Evolutionary conservation across 495 filamentous ascomycete genomes (phyloP).

Genomic region (Trichoderma erinaceum): DNA sequence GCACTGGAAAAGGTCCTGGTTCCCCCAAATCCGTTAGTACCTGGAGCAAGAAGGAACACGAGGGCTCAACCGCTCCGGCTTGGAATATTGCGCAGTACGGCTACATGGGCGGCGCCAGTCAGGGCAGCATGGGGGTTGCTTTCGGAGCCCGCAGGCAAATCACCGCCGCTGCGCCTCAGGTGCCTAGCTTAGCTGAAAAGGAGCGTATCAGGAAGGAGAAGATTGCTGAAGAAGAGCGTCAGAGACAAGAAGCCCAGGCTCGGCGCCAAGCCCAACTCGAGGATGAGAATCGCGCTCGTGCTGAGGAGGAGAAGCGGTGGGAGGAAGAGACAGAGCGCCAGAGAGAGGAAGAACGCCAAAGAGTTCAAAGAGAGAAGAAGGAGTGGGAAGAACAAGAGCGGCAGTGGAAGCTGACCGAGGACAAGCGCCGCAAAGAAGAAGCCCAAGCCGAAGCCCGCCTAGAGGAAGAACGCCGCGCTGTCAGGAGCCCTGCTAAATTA

Average conservation of each 20-base stretch:
- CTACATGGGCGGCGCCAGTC: slow-evolving; percentile 96
- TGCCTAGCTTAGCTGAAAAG: slow-evolving; percentile 61
- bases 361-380: slow-evolving; percentile 68
- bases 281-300: slow-evolving; percentile 56
- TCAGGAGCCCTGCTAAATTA: slow-evolving; percentile 59
- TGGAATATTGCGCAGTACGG: slow-evolving; percentile 99
- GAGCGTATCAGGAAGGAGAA: slow-evolving; percentile 48
- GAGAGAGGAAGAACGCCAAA: slow-evolving; percentile 61
- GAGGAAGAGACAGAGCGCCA: slow-evolving; percentile 66
- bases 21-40: slow-evolving; percentile 58
- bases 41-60: slow-evolving; percentile 84
- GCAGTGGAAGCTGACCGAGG: slow-evolving; percentile 76
- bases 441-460: slow-evolving; percentile 60
- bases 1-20: slow-evolving; percentile 47
- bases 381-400: slow-evolving; percentile 82
- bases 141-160: slow-evolving; percentile 93
- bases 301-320: slow-evolving; percentile 72
- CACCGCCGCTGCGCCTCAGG: slow-evolving; percentile 69
- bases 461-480: slow-evolving; percentile 59
- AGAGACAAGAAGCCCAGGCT: slow-evolving; percentile 41
- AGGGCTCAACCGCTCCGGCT: slow-evolving; percentile 73
- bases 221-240: slow-evolving; percentile 51
- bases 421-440: slow-evolving; percentile 66
- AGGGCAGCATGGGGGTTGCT: slow-evolving; percentile 87
- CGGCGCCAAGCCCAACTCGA: slow-evolving; percentile 55